Conservation (phyloP, 345 rosid species). For the Eutrema heterophyllum region DNA sequence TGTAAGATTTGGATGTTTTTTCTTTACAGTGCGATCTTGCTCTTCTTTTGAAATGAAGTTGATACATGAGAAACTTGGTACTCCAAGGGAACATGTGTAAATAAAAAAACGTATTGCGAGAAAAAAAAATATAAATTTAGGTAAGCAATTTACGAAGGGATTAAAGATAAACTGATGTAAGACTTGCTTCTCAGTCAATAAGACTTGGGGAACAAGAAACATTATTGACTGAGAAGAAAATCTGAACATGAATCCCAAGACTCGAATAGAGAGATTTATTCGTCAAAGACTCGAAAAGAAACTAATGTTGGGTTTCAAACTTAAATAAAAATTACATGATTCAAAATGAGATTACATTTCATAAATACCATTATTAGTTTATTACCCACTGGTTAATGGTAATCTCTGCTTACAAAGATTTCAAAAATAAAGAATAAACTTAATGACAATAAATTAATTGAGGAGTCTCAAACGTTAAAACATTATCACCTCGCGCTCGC, state of each 20-base stretch:
- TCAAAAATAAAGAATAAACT: constrained; percentile 34
- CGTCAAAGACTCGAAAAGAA: background rate
- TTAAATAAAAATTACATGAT: constrained; percentile 8
- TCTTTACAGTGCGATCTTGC: too few species aligned
- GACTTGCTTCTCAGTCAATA: too few species aligned
- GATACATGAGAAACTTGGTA: too few species aligned
- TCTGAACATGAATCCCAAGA: too few species aligned
- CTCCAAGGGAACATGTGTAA: too few species aligned
- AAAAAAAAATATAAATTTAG: background rate
- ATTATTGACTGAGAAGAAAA: background rate
- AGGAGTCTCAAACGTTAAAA: constrained; percentile 24
- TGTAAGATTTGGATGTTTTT: too few species aligned
- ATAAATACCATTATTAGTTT: constrained; percentile 29
- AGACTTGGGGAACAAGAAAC: background rate
- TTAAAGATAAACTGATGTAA: background rate
- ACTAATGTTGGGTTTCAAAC: constrained; percentile 12
- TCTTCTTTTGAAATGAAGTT: too few species aligned
- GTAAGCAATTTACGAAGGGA: background rate
- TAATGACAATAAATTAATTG: constrained; percentile 28
- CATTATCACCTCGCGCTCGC: constrained; percentile 11
- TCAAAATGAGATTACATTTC: constrained; percentile 14
- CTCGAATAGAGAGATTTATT: background rate
- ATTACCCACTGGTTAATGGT: constrained; percentile 22
- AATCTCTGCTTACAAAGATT: constrained; percentile 19
- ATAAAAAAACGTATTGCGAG: too few species aligned